These are phyloP conservation scores for Hyaloscypha hepaticicola DNA, from an alignment of 495 filamentous ascomycete genomes.

Conservation along the genomic window DNA sequence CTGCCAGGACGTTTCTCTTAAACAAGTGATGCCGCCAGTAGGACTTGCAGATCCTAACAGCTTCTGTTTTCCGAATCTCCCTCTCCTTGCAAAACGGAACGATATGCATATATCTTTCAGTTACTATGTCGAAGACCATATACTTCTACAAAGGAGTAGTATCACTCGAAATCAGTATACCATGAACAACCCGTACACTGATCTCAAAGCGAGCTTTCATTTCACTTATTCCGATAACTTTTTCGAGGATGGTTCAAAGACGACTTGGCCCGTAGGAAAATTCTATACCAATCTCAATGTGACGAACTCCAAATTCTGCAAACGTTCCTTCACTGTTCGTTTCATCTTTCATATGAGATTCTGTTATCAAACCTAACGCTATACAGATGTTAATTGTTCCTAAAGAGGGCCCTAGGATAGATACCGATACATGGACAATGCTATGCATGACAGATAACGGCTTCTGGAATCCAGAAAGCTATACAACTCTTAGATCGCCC, in stretches of 20 bases:
- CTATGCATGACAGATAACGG: background rate
- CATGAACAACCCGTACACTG: no score
- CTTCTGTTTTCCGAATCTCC: no score
- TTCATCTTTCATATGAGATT: no score
- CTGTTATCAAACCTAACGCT: background rate
- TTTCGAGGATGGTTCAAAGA: background rate
- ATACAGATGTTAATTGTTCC: background rate
- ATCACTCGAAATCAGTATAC: no score
- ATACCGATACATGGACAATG: background rate
- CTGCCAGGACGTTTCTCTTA: no score
- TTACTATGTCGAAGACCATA: no score
- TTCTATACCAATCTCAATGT: background rate
- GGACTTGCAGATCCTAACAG: no score
- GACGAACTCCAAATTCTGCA: background rate
- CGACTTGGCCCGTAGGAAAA: background rate
- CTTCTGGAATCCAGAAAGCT: background rate
- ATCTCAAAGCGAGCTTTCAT: background rate
- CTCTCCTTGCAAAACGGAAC: no score
- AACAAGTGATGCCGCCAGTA: no score
- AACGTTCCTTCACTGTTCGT: background rate
- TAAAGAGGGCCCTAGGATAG: background rate
- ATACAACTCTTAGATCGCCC: background rate
- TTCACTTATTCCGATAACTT: background rate
- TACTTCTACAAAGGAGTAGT: no score
- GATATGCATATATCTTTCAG: no score